phyloP scores from a whole-genome alignment of 2,329 filamentous ascomycete genomes.

The Helicocarpus griseus region DNA sequence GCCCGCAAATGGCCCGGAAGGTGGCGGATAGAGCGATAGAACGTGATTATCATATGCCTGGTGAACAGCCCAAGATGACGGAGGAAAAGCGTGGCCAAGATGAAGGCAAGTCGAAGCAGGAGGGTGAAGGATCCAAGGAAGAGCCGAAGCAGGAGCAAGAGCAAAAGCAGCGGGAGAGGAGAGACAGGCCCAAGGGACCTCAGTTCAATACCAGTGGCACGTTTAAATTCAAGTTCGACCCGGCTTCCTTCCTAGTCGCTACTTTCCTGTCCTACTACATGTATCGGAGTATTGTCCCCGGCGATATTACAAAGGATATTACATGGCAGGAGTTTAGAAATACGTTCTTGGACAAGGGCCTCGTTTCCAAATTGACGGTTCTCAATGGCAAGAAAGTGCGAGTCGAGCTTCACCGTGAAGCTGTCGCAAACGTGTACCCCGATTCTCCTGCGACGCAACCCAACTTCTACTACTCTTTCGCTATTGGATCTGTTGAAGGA shows the following conservation, averaged over 20 bases:
- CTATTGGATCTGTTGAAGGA: slow-evolving; percentile 84
- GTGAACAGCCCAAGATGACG: slow-evolving; percentile 8
- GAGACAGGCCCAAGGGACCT: slow-evolving; percentile 14
- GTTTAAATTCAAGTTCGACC: slow-evolving; percentile 44
- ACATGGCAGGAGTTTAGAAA: slow-evolving; percentile 95
- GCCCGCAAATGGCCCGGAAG: slow-evolving; percentile 40
- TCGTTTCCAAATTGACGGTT: slow-evolving; percentile 84
- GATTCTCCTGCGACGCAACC: slow-evolving; percentile 60
- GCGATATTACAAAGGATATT: slow-evolving; percentile 65
- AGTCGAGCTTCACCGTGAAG: slow-evolving; percentile 70
- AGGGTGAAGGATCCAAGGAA: slow-evolving; percentile 5
- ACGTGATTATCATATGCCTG: slow-evolving; percentile 9
- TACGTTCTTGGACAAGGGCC: slow-evolving; percentile 89
- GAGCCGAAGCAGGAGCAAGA: slow-evolving; percentile 20
- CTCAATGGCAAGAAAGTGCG: slow-evolving; percentile 68
- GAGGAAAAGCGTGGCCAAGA: slow-evolving; percentile 13
- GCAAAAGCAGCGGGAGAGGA: slow-evolving; percentile 24
- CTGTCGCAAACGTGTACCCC: slow-evolving; percentile 61
- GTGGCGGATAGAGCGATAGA: slow-evolving; percentile 16
- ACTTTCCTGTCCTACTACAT: slow-evolving; percentile 54
- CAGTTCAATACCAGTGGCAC: slow-evolving; percentile 22
- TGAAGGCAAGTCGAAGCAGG: slow-evolving; percentile 13
- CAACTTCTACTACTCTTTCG: slow-evolving; percentile 82
- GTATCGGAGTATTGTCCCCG: slow-evolving; percentile 56
- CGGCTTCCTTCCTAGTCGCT: slow-evolving; percentile 46